These are phyloP conservation scores for Chrysophaeum taylorii DNA, from an alignment of 352 stramenopile species.

Conservation along the genomic window DNA sequence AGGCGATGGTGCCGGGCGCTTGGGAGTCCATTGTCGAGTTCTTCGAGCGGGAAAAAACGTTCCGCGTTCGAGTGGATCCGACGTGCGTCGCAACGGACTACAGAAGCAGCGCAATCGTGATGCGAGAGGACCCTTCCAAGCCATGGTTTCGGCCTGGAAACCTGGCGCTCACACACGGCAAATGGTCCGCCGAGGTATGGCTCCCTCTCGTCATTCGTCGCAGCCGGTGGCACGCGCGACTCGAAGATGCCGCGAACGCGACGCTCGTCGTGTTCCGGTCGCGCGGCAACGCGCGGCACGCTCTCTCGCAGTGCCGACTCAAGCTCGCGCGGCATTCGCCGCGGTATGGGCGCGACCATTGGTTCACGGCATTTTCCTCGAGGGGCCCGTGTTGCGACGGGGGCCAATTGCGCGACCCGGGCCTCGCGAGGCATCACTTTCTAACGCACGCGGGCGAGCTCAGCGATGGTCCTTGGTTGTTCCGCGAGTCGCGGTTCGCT, in stretches of 20 bases:
- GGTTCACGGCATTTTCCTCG: slow-evolving; percentile 1
- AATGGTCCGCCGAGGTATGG: slow-evolving; percentile 1
- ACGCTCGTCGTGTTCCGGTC: not conserved
- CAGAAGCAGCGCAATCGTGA: no score
- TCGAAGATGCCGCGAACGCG: not conserved
- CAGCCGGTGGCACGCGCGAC: not conserved
- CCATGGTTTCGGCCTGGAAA: not conserved
- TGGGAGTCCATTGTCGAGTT: no score
- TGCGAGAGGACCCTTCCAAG: no score
- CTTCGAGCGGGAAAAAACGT: no score
- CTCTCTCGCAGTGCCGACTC: not conserved
- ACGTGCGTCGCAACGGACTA: no score
- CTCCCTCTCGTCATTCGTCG: not conserved
- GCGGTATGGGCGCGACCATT: not conserved
- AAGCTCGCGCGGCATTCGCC: not conserved
- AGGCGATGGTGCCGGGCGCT: no score
- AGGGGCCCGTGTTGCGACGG: slow-evolving; percentile 3
- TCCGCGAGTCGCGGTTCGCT: slow-evolving; percentile 5
- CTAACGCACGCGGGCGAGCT: not conserved
- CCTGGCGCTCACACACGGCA: not conserved
- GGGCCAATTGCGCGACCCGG: slow-evolving; percentile 8
- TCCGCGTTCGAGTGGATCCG: no score
- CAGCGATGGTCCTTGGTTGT: not conserved
- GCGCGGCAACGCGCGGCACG: not conserved
- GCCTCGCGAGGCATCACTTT: not conserved